Conservation (phyloP, 192 early-diverging fungal genomes). For the Podila verticillata region DNA sequence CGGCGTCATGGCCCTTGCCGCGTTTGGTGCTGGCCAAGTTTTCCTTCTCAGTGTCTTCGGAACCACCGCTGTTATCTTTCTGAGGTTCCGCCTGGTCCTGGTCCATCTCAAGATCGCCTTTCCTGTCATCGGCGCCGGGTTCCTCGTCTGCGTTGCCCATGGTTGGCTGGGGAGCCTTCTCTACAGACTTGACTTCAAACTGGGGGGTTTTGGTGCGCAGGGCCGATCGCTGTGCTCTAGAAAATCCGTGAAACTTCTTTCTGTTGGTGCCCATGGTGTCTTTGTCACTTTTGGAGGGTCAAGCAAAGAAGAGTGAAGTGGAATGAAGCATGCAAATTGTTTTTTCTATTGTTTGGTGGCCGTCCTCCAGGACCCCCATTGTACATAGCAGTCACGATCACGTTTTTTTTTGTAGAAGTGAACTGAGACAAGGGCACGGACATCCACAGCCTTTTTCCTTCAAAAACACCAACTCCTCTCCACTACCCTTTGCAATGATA, state of each 20-base stretch:
- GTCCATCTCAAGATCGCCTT: background rate
- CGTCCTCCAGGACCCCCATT: background rate
- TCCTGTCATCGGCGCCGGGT: background rate
- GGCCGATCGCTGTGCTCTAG: background rate
- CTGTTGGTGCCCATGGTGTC: background rate
- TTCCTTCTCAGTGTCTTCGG: background rate
- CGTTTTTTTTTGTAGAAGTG: background rate
- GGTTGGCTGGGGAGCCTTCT: background rate
- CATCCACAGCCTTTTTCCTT: no score
- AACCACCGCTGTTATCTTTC: background rate
- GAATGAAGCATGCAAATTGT: background rate
- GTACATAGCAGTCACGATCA: no score
- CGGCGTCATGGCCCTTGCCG: background rate
- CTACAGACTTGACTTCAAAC: background rate
- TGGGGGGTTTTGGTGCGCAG: background rate
- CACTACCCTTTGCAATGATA: no score
- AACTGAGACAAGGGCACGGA: no score
- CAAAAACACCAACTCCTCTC: no score
- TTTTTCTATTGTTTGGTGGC: background rate
- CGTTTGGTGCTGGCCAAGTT: background rate
- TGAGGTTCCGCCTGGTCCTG: background rate
- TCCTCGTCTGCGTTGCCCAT: background rate
- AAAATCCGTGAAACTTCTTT: background rate
- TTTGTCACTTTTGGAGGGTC: background rate
- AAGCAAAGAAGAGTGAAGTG: background rate